A percentile compares a stretch with the other conserved stretches of the same genome.
phyloP scores from a whole-genome alignment of 2,329 filamentous ascomycete species.

The Botrytis pseudocinerea region DNA sequence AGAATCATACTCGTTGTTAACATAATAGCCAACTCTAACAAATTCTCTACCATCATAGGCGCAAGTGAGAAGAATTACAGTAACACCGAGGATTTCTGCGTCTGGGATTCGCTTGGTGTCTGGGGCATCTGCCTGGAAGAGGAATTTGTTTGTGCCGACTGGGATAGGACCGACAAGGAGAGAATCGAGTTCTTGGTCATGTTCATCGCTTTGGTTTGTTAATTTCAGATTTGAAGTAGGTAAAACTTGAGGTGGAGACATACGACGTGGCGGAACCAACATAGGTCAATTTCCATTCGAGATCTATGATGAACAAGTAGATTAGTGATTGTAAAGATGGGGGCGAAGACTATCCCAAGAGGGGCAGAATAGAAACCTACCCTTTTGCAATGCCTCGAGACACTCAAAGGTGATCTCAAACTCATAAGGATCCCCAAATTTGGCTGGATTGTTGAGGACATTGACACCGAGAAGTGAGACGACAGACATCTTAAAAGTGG shows the following conservation, averaged over 20 bases:
- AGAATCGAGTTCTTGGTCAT: constrained; percentile 97
- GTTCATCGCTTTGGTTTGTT: constrained; percentile 55
- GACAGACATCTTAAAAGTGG: constrained; percentile 73
- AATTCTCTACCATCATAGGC: constrained; percentile 97
- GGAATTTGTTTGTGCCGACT: constrained; percentile 96
- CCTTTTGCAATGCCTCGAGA: constrained; percentile 90
- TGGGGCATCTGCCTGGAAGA: constrained; percentile 93
- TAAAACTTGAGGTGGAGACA: constrained; percentile 44
- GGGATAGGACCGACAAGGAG: constrained; percentile 97
- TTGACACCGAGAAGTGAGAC: constrained; percentile 94
- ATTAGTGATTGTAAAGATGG: constrained; percentile 23
- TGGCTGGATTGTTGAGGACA: constrained; percentile 94
- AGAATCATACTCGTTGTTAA: constrained; percentile 98
- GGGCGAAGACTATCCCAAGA: constrained; percentile 3
- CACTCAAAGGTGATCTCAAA: constrained; percentile 99
- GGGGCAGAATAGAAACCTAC: constrained; percentile 48
- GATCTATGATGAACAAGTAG: constrained; percentile 57
- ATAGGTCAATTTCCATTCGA: constrained; percentile 99
- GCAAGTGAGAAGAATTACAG: constrained; percentile 93
- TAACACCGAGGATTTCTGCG: constrained; percentile 94
- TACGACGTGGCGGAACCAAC: constrained; percentile 97
- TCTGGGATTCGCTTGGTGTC: constrained; percentile 88
- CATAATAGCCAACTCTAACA: constrained; percentile 97
- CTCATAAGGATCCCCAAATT: constrained; percentile 88
- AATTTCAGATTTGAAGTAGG: constrained; percentile 8